Percentiles rank a stretch among this genome's conserved stretches.
Conservation (phyloP, 176 grass and related monocot species). For the Alopecurus myosuroides region DNA sequence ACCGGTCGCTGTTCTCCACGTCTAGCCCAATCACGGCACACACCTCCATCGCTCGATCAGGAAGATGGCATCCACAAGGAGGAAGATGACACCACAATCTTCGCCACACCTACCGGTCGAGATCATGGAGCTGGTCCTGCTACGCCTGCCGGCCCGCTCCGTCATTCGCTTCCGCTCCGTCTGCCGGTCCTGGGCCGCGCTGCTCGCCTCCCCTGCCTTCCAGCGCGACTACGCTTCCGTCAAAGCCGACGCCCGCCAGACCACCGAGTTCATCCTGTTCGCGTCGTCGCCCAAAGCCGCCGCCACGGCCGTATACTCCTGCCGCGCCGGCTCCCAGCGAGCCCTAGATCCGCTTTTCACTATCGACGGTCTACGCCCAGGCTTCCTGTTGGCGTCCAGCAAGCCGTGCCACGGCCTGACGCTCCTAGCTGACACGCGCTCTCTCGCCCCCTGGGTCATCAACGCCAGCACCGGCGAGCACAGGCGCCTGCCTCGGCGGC, state of each 20-base stretch:
- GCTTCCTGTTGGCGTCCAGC: neutral
- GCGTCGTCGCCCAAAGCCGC: neutral
- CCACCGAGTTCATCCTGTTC: neutral
- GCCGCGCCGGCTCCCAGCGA: neutral
- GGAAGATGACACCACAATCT: neutral
- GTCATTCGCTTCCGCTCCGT: neutral
- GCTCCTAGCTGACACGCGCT: neutral
- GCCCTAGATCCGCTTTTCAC: neutral
- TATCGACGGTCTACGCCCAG: neutral
- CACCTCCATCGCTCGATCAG: too few species aligned
- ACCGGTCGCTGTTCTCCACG: too few species aligned
- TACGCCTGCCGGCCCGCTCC: neutral
- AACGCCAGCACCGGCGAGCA: neutral
- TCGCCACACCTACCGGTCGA: neutral
- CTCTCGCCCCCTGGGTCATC: neutral
- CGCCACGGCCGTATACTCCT: neutral
- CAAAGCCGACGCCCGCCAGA: neutral
- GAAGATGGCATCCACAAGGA: neutral
- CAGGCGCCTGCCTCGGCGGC: neutral
- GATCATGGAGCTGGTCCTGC: neutral
- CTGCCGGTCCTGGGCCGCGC: neutral
- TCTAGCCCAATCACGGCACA: too few species aligned
- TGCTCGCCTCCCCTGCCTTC: neutral
- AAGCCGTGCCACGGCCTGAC: neutral
- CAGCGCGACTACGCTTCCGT: neutral